Conservation (phyloP, 306 rosid species). For the Prinsepia uniflora region DNA sequence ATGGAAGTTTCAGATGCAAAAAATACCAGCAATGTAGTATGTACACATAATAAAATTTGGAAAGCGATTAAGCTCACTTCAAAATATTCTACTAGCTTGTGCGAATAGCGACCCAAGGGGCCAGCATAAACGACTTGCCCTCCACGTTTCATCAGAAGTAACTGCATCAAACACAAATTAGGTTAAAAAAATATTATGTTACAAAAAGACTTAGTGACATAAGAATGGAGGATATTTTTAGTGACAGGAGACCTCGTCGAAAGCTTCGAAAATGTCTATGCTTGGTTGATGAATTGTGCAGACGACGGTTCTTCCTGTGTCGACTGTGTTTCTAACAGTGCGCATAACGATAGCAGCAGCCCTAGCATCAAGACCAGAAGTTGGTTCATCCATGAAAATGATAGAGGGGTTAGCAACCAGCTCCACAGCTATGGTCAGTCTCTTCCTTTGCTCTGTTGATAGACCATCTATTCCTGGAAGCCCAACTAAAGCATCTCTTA, state of each 20-base stretch:
- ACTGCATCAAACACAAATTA: slow-evolving; percentile 19
- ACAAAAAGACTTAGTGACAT: not conserved
- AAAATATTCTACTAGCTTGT: slow-evolving; percentile 36
- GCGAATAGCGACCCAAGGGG: slow-evolving; percentile 37
- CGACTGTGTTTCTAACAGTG: slow-evolving; percentile 44
- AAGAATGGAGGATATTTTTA: not conserved
- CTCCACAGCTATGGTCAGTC: slow-evolving; percentile 50
- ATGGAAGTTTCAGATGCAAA: no score
- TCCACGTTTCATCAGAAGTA: slow-evolving; percentile 39
- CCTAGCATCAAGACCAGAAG: slow-evolving; percentile 52
- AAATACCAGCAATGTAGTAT: not conserved
- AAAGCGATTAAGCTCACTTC: slow-evolving; percentile 29
- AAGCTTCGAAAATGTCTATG: slow-evolving; percentile 46
- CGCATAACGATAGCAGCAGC: slow-evolving; percentile 56
- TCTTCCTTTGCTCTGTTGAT: slow-evolving; percentile 48
- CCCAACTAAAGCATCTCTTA: slow-evolving; percentile 43
- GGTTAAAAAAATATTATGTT: not conserved
- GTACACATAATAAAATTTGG: not conserved
- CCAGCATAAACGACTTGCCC: slow-evolving; percentile 45
- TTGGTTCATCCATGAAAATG: slow-evolving; percentile 53
- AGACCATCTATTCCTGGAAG: slow-evolving; percentile 48
- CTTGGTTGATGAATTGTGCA: slow-evolving; percentile 56
- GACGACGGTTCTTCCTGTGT: slow-evolving; percentile 46
- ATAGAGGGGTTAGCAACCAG: slow-evolving; percentile 47
- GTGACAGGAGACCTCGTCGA: slow-evolving; percentile 35